Percentiles rank a stretch among this genome's conserved stretches.
Conservation (phyloP, 495 filamentous ascomycete species). For the Talaromyces proteolyticus region DNA sequence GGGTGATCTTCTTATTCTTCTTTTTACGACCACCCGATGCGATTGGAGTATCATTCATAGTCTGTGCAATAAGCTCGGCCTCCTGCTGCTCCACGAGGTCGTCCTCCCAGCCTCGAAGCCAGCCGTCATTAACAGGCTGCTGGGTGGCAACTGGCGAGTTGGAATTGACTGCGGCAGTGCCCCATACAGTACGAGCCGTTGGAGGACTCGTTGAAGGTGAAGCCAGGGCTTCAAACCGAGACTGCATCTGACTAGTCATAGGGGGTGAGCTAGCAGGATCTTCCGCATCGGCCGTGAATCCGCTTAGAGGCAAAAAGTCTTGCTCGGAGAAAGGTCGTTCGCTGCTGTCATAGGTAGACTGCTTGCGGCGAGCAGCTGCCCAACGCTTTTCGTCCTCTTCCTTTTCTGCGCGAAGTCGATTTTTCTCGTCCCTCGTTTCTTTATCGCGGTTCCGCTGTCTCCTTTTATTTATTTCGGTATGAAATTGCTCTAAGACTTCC, state of each 20-base stretch:
- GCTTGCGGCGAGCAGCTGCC: constrained; percentile 45
- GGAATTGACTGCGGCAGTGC: constrained; percentile 59
- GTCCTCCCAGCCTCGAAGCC: constrained; percentile 72
- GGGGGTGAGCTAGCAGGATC: constrained; percentile 29
- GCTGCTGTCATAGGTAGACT: constrained; percentile 25
- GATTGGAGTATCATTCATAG: constrained; percentile 17
- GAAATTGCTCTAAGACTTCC: constrained; percentile 69
- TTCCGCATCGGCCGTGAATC: constrained; percentile 24
- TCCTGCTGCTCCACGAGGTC: constrained; percentile 51
- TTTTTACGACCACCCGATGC: constrained; percentile 54
- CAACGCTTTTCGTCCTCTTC: constrained; percentile 64
- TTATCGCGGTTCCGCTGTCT: constrained; percentile 81
- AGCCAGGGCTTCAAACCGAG: constrained; percentile 56
- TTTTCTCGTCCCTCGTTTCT: constrained; percentile 83
- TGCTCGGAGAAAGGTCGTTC: constrained; percentile 39
- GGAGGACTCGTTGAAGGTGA: constrained; percentile 75
- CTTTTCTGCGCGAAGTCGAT: constrained; percentile 79
- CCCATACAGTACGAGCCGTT: constrained; percentile 78
- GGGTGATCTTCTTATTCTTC: constrained; percentile 88
- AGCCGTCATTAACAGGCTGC: constrained; percentile 59
- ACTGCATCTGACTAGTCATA: constrained; percentile 31
- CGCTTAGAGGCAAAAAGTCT: constrained; percentile 64
- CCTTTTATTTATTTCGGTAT: constrained; percentile 68
- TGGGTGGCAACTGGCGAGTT: constrained; percentile 32
- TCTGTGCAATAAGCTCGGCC: constrained; percentile 31